These are phyloP conservation scores for Xylona heveae DNA, from an alignment of 495 filamentous ascomycete genomes.

Conservation along the genomic window DNA sequence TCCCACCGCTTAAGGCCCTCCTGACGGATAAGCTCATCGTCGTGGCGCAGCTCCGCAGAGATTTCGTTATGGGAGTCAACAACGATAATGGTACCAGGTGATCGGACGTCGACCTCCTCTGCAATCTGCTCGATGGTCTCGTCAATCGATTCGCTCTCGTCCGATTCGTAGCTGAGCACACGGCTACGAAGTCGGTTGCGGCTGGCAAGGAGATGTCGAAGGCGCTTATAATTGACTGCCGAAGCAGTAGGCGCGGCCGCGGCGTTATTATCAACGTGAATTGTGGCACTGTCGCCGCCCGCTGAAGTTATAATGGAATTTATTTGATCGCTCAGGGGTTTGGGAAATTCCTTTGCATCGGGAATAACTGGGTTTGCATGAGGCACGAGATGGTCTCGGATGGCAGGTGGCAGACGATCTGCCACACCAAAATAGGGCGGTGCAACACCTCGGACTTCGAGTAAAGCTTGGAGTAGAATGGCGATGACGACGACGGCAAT, in stretches of 20 bases:
- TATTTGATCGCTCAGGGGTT: no score
- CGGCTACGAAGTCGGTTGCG: no score
- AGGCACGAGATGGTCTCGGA: slow-evolving; percentile 14
- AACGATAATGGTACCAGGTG: no score
- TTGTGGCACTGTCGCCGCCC: no score
- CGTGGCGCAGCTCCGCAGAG: slow-evolving; percentile 21
- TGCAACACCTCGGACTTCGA: slow-evolving; percentile 41
- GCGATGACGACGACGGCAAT: slow-evolving; percentile 31
- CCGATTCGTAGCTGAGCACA: no score
- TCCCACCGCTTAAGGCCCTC: slow-evolving; percentile 32
- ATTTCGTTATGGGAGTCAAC: slow-evolving; percentile 11
- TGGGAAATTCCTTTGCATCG: slow-evolving; percentile 1
- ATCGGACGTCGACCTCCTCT: no score
- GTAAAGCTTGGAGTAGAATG: slow-evolving; percentile 39
- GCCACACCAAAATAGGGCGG: slow-evolving; percentile 33
- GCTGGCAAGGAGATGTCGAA: no score
- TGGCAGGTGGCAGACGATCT: slow-evolving; percentile 12
- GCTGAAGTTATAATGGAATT: no score
- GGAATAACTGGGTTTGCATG: slow-evolving; percentile 10
- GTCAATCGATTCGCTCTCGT: slow-evolving; percentile 14
- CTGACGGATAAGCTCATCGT: slow-evolving; percentile 11
- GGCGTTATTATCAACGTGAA: no score
- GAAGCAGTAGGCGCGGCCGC: no score
- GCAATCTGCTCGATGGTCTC: slow-evolving; percentile 9
- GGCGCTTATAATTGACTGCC: no score